A percentile compares a stretch with the other conserved stretches of the same genome.
Conservation (phyloP, 116 monocot genomes). For the Papilionanthe hybrid region DNA sequence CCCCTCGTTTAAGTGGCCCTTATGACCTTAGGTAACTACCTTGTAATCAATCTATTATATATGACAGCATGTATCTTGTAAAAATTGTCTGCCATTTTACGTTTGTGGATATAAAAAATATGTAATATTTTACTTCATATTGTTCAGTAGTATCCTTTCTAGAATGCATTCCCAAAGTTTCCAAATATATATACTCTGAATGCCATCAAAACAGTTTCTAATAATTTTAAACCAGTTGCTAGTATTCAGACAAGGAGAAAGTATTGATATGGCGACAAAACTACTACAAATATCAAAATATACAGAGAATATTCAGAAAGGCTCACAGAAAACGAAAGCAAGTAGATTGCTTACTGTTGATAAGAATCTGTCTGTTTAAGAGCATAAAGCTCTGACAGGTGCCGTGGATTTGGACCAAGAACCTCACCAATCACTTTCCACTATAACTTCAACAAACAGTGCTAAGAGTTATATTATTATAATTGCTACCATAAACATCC, state of each 20-base stretch:
- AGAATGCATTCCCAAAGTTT: too few species aligned
- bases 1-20: too few species aligned
- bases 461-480: conserved; percentile 13
- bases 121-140: too few species aligned
- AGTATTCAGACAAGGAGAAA: background rate
- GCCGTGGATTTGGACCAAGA: conserved; percentile 83
- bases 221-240: background rate
- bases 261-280: background rate
- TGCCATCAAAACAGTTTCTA: too few species aligned
- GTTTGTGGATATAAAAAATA: too few species aligned
- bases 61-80: too few species aligned
- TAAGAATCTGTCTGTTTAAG: conserved; percentile 54
- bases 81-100: too few species aligned
- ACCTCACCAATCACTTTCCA: conserved; percentile 91
- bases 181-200: too few species aligned
- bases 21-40: too few species aligned
- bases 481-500: background rate
- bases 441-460: conserved; percentile 61
- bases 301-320: background rate
- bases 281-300: background rate
- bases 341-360: conserved; percentile 37
- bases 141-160: too few species aligned
- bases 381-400: conserved; percentile 72
- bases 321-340: background rate
- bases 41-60: too few species aligned